Base-by-base conservation (phyloP, 768 basidiomycete genomes). In the Russula olivacea region DNA sequence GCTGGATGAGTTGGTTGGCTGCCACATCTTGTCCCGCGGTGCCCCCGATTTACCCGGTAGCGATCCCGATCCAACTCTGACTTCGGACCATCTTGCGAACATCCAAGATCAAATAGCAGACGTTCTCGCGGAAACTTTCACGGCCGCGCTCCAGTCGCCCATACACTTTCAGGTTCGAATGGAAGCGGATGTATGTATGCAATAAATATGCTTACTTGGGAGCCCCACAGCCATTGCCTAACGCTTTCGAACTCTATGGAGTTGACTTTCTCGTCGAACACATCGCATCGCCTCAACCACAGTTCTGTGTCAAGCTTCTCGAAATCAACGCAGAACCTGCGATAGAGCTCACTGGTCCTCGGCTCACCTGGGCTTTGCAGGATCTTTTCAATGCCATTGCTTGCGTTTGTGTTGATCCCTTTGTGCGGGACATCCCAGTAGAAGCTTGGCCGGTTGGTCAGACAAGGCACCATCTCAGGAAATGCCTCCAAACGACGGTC, bases 271-370 rank as follows among this genome's bases (percentile, higher is more conserved):
- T 98, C 15, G 81, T 98, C 61, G 80, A 80, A 57, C 81, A 82
- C 21, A 41, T 58, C 15, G 67, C 56, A 4, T 60, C 69, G 0
- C 57, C 74, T 5, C 61, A 63, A 19, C 59, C 72, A 1, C 62
- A 61, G 1, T 68, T 66, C 59, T 79, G 83, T 64, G 85, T 92
- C 17, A 85, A 87, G 59, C 77, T 98, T 2, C 79, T 98, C 34
- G 97, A 98, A 74, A 80, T 96, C 69, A 99, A 99, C 71, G 86
- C 96, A 7, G 94, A 95, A 66, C 96, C 97, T 1, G 97, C 97
- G 49, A 96, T 98, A 62, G 91, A 94, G 69, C 81, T 96, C 59
- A 95, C 95, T 0, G 97, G 95, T 1, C 81, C 86, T 40, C 81
- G 93, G 32, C 75, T 98, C 40, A 81, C 83, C 19, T 89, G 89